These are phyloP conservation scores for Inosperma sp. DNA, from an alignment of 768 basidiomycete species.

Conservation along the genomic window DNA sequence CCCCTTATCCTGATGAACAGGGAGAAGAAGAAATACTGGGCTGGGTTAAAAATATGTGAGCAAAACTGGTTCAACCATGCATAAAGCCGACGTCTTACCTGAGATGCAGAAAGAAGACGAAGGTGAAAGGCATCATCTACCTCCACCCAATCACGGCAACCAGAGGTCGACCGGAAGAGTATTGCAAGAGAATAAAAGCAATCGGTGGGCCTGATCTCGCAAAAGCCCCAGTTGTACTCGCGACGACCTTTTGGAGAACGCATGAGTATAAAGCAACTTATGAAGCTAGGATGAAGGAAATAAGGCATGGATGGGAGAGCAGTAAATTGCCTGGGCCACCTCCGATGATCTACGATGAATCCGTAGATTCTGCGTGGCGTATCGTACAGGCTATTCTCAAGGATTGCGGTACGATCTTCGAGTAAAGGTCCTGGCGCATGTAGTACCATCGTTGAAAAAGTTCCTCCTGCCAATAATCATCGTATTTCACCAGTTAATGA, in stretches of 20 bases:
- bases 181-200: not conserved
- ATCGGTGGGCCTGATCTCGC: not conserved
- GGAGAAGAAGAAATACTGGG: not conserved
- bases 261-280: not conserved
- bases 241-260: not conserved
- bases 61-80: not conserved
- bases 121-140: not conserved
- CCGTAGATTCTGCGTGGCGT: not conserved
- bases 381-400: not conserved
- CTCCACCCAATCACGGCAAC: not conserved
- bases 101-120: not conserved
- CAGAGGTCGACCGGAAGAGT: not conserved
- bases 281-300: not conserved
- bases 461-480: no score
- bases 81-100: not conserved
- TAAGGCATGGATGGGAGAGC: not conserved
- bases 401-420: not conserved
- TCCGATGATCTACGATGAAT: not conserved
- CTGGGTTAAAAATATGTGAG: not conserved
- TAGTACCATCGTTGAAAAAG: no score
- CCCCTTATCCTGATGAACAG: not conserved
- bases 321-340: not conserved
- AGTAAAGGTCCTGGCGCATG: no score
- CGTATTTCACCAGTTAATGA: no score
- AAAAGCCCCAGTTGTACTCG: not conserved